Conservation (phyloP, 2,329 filamentous ascomycete genomes). For the Lasiodiplodia hormozganensis region DNA sequence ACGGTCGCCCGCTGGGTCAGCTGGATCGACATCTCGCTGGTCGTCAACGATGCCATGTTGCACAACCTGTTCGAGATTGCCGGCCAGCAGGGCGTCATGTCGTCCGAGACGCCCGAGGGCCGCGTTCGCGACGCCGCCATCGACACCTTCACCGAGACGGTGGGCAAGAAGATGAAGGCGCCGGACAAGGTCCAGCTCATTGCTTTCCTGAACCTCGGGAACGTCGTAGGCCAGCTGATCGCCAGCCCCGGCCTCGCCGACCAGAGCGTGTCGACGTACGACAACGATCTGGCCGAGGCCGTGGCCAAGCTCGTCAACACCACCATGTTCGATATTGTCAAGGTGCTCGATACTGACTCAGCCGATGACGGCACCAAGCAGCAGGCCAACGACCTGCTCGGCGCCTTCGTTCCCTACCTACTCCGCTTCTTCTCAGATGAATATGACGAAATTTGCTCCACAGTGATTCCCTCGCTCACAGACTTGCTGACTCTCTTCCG, state of each 20-base stretch:
- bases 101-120: slow-evolving; percentile 66
- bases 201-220: slow-evolving; percentile 82
- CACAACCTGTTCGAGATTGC: slow-evolving; percentile 84
- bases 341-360: slow-evolving; percentile 75
- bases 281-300: slow-evolving; percentile 92
- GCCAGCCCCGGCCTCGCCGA: slow-evolving; percentile 81
- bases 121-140: slow-evolving; percentile 89
- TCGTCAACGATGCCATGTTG: slow-evolving; percentile 84
- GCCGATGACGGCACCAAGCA: slow-evolving; percentile 69
- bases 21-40: slow-evolving; percentile 95
- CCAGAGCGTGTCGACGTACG: slow-evolving; percentile 82
- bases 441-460: slow-evolving; percentile 97
- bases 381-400: slow-evolving; percentile 81
- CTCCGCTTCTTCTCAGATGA: slow-evolving; percentile 97
- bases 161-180: slow-evolving; percentile 96
- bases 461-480: slow-evolving; percentile 89
- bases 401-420: slow-evolving; percentile 83
- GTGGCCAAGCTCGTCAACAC: slow-evolving; percentile 96
- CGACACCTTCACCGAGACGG: slow-evolving; percentile 93
- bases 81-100: slow-evolving; percentile 69
- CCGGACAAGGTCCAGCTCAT: slow-evolving; percentile 95
- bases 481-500: slow-evolving; percentile 91
- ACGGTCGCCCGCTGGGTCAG: slow-evolving; percentile 97
- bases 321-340: slow-evolving; percentile 84
- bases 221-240: slow-evolving; percentile 85